Evolutionary conservation across 306 rosid genomes (phyloP).

Genomic region (Begonia loranthoides): DNA sequence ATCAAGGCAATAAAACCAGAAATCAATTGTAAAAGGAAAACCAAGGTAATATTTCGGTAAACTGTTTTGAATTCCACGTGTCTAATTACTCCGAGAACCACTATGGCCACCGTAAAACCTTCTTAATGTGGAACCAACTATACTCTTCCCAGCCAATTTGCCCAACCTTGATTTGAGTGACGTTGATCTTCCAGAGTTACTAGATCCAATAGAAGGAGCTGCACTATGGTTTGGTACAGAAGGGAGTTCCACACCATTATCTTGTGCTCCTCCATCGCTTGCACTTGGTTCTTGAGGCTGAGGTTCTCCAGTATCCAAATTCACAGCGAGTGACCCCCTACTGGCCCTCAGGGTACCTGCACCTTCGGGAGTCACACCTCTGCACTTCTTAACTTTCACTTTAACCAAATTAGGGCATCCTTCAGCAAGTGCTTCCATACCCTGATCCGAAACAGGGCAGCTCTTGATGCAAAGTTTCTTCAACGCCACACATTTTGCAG

Average conservation of each 20-base stretch:
- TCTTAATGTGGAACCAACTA: conserved; percentile 70
- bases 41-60: conserved; percentile 6
- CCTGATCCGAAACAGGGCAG: conserved; percentile 65
- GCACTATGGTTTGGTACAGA: conserved; percentile 27
- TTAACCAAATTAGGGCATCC: conserved; percentile 90
- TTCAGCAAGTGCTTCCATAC: conserved; percentile 49
- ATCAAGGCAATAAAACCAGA: conserved; percentile 33
- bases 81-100: conserved; percentile 42
- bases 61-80: conserved; percentile 4
- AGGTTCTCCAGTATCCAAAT: conserved; percentile 58
- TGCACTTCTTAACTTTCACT: conserved; percentile 92
- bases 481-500: conserved; percentile 46
- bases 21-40: conserved; percentile 5
- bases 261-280: conserved; percentile 72
- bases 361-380: conserved; percentile 63
- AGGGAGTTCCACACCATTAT: conserved; percentile 42
- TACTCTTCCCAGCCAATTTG: conserved; percentile 42
- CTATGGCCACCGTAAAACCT: conserved; percentile 66
- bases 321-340: conserved; percentile 66
- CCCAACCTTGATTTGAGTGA: conserved; percentile 78
- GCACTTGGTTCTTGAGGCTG: conserved; percentile 72
- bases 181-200: conserved; percentile 36
- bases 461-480: conserved; percentile 76
- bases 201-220: conserved; percentile 24
- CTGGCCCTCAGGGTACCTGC: conserved; percentile 64